Base-by-base conservation (phyloP, 805 yeast species). In the Gaillardinia entomophila region DNA sequence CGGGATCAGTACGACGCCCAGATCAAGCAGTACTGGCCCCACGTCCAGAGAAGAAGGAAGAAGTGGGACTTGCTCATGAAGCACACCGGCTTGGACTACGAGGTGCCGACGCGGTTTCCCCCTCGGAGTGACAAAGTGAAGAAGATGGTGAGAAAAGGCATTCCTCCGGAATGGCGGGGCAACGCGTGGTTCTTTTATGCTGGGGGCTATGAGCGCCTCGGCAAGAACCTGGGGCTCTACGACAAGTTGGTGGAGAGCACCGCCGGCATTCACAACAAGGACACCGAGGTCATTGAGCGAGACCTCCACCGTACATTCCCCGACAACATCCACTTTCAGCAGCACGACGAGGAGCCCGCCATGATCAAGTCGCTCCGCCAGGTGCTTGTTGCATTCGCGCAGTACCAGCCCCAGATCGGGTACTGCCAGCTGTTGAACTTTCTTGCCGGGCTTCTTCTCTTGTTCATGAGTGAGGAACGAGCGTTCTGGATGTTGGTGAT, bases 131-230 rank as follows among this genome's bases (percentile, higher is more conserved):
- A 81, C 37, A 86, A 82, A 44, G 66, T 87, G 41, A 82, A 83
- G 49, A 72, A 94, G 37, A 80, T 85, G 48, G 76, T 92, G 10
- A 72, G 97, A 35, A 84, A 84, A 53, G 98, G 98, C 10, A 80
- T 90, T 8, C 97, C 98, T 0, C 89, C 96, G 0, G 96, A 87
- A 52, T 90, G 96, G 97, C 67, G 98, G 43, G 98, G 98, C 1
- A 75, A 76, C 43, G 96, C 97, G 1, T 90, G 98, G 98, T 90
- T 92, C 70, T 81, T 78, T 64, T 90, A 85, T 56, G 95, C 95
- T 6, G 79, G 79, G 16, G 98, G 97, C 2, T 71, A 78, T 34
- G 92, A 84, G 33, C 71, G 71, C 43, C 57, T 87, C 35, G 77
- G 73, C 43, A 75, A 77, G 25, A 77, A 89, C 50, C 63, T 62